Conservation (phyloP, 2,329 filamentous ascomycete genomes). For the Aureobasidium namibiae region DNA sequence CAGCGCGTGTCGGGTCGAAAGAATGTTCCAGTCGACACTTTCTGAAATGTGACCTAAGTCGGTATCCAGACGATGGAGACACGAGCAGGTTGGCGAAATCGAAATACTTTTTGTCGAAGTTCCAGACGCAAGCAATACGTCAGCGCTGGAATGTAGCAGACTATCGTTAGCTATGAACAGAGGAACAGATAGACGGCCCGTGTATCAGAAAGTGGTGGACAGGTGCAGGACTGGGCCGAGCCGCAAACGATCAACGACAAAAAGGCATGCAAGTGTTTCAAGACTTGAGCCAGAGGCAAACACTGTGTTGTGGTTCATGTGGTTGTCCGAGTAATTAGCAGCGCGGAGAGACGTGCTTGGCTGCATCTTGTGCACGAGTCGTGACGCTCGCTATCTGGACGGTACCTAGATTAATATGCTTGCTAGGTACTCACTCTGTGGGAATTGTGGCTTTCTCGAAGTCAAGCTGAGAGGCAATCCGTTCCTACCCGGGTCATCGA, state of each 20-base stretch:
- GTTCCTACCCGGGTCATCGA: neutral
- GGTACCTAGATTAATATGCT: too few species aligned
- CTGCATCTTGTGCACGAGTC: slow-evolving; percentile 1
- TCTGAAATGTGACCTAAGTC: too few species aligned
- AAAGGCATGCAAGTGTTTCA: neutral
- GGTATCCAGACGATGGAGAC: too few species aligned
- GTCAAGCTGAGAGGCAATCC: neutral
- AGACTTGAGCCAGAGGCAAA: neutral
- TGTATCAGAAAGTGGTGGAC: neutral
- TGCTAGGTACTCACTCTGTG: too few species aligned
- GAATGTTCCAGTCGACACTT: too few species aligned
- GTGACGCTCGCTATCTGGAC: neutral
- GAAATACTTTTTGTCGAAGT: neutral
- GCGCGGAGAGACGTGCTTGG: neutral
- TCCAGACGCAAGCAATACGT: neutral
- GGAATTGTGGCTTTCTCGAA: neutral
- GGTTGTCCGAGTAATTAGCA: neutral
- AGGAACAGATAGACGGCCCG: neutral
- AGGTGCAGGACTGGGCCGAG: slow-evolving; percentile 7
- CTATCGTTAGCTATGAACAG: neutral
- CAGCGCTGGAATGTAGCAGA: neutral
- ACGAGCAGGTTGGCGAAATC: neutral
- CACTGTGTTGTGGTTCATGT: neutral
- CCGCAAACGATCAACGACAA: neutral
- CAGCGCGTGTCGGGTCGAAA: neutral